phyloP scores from a whole-genome alignment of 257 asterid species.

The Capsicum baccatum region DNA sequence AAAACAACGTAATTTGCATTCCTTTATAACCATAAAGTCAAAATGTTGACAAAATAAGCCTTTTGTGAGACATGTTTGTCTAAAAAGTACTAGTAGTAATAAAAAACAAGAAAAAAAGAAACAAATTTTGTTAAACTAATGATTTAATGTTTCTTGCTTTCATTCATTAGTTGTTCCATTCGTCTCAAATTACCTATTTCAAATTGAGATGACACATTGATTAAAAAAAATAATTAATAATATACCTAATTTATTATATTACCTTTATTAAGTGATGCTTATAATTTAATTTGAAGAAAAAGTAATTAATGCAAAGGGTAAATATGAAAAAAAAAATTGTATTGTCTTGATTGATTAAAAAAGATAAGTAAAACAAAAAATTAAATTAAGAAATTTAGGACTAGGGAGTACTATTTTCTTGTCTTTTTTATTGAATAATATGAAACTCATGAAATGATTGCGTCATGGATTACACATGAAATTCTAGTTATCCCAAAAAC shows the following conservation, averaged over 20 bases:
- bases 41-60: background rate
- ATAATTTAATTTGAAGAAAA: too few species aligned
- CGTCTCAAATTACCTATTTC: too few species aligned
- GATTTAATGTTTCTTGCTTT: background rate
- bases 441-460: background rate
- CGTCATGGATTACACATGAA: conserved; percentile 22
- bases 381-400: too few species aligned
- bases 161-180: background rate
- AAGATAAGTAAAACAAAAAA: too few species aligned
- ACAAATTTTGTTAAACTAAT: background rate
- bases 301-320: too few species aligned
- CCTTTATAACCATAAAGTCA: conserved; percentile 9
- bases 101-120: background rate
- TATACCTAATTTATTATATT: too few species aligned
- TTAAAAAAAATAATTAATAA: too few species aligned
- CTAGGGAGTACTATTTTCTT: background rate
- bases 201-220: too few species aligned
- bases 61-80: background rate
- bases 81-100: background rate
- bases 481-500: background rate
- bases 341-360: too few species aligned
- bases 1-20: background rate
- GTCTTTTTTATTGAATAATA: background rate
- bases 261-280: too few species aligned
- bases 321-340: too few species aligned